Conservation (phyloP, 371 early-diverging fungal species). For the Amoeboaphelidium protococcarum region DNA sequence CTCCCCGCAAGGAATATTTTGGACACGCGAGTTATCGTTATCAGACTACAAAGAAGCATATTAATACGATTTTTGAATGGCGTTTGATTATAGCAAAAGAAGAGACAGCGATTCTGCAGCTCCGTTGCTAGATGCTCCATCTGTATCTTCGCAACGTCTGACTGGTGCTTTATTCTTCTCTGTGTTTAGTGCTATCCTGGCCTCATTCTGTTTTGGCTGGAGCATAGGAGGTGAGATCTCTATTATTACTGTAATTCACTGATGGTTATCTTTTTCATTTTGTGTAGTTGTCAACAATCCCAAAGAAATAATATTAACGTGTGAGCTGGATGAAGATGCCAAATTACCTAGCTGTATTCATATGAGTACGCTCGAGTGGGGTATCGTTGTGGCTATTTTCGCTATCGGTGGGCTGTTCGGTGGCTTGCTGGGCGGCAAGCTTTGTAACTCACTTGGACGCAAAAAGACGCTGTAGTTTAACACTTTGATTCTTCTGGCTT, state of each 20-base stretch:
- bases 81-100: too few species aligned
- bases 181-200: slow-evolving; percentile 13
- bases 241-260: neutral
- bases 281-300: slow-evolving; percentile 30
- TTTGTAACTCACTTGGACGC: slow-evolving; percentile 45
- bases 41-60: too few species aligned
- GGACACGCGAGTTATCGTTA: too few species aligned
- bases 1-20: too few species aligned
- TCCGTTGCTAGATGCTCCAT: too few species aligned
- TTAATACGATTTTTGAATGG: too few species aligned
- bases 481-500: slow-evolving; percentile 25
- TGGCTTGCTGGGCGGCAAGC: slow-evolving; percentile 35
- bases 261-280: neutral
- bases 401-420: slow-evolving; percentile 56
- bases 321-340: slow-evolving; percentile 10
- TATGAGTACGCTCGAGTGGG: slow-evolving; percentile 39
- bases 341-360: slow-evolving; percentile 40
- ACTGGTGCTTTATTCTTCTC: slow-evolving; percentile 7
- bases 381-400: slow-evolving; percentile 36
- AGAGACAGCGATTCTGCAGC: too few species aligned
- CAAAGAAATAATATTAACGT: slow-evolving; percentile 32
- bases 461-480: slow-evolving; percentile 33
- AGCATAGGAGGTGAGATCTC: slow-evolving; percentile 31
- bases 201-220: slow-evolving; percentile 51
- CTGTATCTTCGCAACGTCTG: too few species aligned